These are phyloP conservation scores for Phytophthora capsici DNA, from an alignment of 352 stramenopile genomes.

Conservation along the genomic window DNA sequence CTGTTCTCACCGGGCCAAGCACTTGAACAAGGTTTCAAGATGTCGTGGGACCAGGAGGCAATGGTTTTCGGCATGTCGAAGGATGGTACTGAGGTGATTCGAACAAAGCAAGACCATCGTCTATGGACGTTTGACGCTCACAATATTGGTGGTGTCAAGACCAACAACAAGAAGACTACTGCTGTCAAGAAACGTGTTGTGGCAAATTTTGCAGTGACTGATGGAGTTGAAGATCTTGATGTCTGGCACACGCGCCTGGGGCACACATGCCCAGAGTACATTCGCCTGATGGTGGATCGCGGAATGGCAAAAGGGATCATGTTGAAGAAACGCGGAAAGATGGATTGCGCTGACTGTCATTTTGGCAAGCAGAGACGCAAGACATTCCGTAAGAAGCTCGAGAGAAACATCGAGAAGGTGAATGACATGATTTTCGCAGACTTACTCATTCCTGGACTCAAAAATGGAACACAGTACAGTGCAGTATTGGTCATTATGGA, in stretches of 20 bases:
- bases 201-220: conserved; percentile 14
- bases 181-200: conserved; percentile 9
- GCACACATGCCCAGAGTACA: conserved; percentile 14
- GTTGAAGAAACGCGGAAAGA: conserved; percentile 12
- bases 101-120: not conserved
- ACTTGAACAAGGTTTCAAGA: conserved; percentile 16
- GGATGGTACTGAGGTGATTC: conserved; percentile 17
- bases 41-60: conserved; percentile 9
- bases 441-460: no score
- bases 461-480: no score
- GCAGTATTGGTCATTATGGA: no score
- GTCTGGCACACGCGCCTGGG: conserved; percentile 13
- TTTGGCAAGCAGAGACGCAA: conserved; percentile 20
- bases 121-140: conserved; percentile 22
- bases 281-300: conserved; percentile 16
- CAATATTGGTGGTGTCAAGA: conserved; percentile 13
- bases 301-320: conserved; percentile 21
- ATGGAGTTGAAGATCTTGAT: conserved; percentile 6
- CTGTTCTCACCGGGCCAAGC: conserved; percentile 19
- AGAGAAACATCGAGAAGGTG: not conserved
- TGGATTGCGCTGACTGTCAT: conserved; percentile 18
- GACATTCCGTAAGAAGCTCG: no score
- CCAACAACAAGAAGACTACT: not conserved
- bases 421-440: no score
- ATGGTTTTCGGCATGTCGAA: conserved; percentile 14